Evolutionary conservation across 768 basidiomycete species (phyloP), one percentile per base, ranked within the genome.

Genomic region (Lactarius trivialis): DNA sequence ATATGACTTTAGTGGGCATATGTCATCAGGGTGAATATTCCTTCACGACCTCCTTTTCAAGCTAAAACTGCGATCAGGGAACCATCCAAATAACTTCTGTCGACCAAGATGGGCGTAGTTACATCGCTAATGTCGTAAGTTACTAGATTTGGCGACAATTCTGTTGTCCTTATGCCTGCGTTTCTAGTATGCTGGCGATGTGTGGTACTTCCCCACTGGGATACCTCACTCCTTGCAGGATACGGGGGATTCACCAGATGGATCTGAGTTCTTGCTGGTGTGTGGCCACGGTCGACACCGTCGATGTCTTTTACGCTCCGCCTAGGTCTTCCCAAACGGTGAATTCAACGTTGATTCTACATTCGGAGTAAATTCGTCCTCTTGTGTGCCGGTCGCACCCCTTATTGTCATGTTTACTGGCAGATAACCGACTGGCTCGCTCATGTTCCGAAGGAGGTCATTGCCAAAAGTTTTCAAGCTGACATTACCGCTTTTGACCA

Each of bases 141-240:
- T n/a, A 28, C 32, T 7, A 8, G 6, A 2, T 17, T 17, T 54
- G 52, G 12, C 21, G 17, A 12, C 11, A 7, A n/a, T n/a, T 36
- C 30, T 36, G 36, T 39, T 49, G 21, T 9, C 17, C 30, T 28
- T 7, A 19, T 7, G 32, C 21, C 7, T n/a, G n/a, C 55, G 17
- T 26, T 48, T 3, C 37, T 33, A 67, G 66, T 51, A 63, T 9
- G 28, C 64, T 2, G 66, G 66, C 19, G 65, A 61, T 56, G 37
- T 65, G 19, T 64, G 60, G 51, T 77, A 73, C 66, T 76, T 76
- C 67, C 75, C 74, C 19, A 61, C 76, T 30, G 75, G 74, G 15
- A 68, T 72, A 45, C 76, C 76, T 0, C 76, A 77, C 61, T 72
- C 71, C 1, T 56, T 77, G 26, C 76, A 77, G 66, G 76, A 69